Evolutionary conservation across 2,329 filamentous ascomycete species (phyloP).

Genomic region (Clarireedia hainanense): DNA sequence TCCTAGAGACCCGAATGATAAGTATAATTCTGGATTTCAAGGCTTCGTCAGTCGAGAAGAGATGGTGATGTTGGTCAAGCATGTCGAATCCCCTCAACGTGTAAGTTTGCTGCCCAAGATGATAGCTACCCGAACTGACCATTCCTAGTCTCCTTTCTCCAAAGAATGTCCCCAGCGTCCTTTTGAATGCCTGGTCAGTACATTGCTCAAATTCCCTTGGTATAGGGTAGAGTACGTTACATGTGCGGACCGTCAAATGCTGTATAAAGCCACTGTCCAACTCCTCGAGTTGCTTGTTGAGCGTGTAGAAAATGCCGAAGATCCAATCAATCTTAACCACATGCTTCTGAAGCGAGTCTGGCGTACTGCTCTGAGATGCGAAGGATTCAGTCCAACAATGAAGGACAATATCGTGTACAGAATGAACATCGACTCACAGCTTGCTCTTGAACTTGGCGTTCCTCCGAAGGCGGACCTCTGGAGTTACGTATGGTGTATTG

Average conservation of each 20-base stretch:
- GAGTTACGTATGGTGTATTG: constrained; percentile 45
- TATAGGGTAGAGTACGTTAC: constrained; percentile 48
- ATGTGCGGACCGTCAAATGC: constrained; percentile 44
- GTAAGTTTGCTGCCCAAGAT: constrained; percentile 36
- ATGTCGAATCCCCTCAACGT: constrained; percentile 53
- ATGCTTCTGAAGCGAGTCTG: constrained; percentile 47
- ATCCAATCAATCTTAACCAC: constrained; percentile 40
- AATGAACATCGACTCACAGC: constrained; percentile 30
- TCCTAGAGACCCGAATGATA: constrained; percentile 30
- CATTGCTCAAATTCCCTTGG: constrained; percentile 47
- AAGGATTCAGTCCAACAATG: constrained; percentile 52
- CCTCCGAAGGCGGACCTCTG: constrained; percentile 42
- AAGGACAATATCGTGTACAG: constrained; percentile 49
- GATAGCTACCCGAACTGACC: constrained; percentile 6
- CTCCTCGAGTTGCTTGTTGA: constrained; percentile 40
- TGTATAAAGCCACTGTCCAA: constrained; percentile 43
- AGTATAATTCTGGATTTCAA: constrained; percentile 45
- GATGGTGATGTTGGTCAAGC: constrained; percentile 55
- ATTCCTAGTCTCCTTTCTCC: constrained; percentile 47
- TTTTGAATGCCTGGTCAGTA: constrained; percentile 59
- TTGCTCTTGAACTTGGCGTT: constrained; percentile 36
- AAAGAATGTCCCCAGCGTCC: constrained; percentile 55
- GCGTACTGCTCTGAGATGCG: constrained; percentile 45
- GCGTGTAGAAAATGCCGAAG: constrained; percentile 34
- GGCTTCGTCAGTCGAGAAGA: constrained; percentile 56